phyloP scores from a whole-genome alignment of 2,329 filamentous ascomycete genomes.

The Diaporthe citriasiana region DNA sequence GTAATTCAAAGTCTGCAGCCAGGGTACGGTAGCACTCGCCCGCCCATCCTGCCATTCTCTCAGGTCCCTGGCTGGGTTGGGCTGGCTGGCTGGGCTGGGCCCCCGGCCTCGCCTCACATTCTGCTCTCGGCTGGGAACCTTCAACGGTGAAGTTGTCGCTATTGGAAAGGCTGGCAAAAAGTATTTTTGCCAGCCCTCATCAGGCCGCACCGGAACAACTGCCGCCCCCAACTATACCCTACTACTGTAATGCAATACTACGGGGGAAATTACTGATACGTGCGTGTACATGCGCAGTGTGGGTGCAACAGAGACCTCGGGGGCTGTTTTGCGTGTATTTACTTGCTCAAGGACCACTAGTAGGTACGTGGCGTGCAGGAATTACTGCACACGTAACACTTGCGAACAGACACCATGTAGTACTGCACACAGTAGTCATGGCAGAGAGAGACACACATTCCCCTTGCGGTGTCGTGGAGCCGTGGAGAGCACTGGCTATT shows the following conservation, averaged over 20 bases:
- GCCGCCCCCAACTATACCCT: background rate
- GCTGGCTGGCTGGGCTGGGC: background rate
- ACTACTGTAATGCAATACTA: background rate
- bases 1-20: constrained; percentile 20
- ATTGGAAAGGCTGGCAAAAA: constrained; percentile 3
- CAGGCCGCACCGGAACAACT: background rate
- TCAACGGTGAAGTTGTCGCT: constrained; percentile 1
- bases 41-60: background rate
- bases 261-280: background rate
- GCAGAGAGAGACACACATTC: background rate
- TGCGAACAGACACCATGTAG: background rate
- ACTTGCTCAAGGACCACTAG: background rate
- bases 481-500: background rate
- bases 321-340: background rate
- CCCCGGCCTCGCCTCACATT: background rate
- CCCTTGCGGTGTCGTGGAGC: constrained; percentile 1
- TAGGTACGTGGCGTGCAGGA: background rate
- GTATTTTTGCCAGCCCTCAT: background rate
- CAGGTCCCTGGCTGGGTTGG: background rate
- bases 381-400: background rate
- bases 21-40: constrained; percentile 22
- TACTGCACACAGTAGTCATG: constrained; percentile 3
- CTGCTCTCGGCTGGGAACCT: constrained; percentile 5
- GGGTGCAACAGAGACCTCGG: background rate
- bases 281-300: background rate